A percentile compares a stretch with the other conserved stretches of the same genome.
These are phyloP conservation scores for Trichoderma simmonsii DNA, from an alignment of 2,329 filamentous ascomycete species.

Conservation along the genomic window DNA sequence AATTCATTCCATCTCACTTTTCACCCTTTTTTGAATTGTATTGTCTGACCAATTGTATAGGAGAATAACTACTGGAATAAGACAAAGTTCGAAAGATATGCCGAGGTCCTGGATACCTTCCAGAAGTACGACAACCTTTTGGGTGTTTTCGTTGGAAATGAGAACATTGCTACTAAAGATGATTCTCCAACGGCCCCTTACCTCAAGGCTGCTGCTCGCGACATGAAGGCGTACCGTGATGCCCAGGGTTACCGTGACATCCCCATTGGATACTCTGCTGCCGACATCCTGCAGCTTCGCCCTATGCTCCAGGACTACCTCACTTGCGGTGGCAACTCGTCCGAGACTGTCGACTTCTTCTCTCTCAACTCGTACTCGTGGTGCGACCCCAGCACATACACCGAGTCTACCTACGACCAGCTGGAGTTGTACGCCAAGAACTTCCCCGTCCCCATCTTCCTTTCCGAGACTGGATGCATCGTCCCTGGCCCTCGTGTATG, in stretches of 20 bases:
- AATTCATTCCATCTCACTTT: not conserved
- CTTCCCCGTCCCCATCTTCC: conserved; percentile 83
- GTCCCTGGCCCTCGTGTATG: conserved; percentile 59
- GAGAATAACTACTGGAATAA: conserved; percentile 66
- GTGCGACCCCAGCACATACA: conserved; percentile 61
- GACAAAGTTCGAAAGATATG: conserved; percentile 65
- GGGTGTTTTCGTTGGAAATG: conserved; percentile 85
- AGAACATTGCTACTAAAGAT: conserved; percentile 66
- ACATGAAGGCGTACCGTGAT: conserved; percentile 79
- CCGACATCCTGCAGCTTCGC: conserved; percentile 70
- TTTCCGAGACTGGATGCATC: conserved; percentile 87
- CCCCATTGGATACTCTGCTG: conserved; percentile 82
- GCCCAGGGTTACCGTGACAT: conserved; percentile 74
- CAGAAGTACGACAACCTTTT: conserved; percentile 74
- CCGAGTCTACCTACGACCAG: conserved; percentile 64
- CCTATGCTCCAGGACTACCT: conserved; percentile 68
- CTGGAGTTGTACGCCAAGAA: conserved; percentile 64
- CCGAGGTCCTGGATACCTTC: conserved; percentile 73
- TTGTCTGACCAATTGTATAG: conserved; percentile 34
- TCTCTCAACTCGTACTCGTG: conserved; percentile 82
- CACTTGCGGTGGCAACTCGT: conserved; percentile 68
- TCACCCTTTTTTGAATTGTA: not conserved
- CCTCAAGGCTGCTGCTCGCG: conserved; percentile 75
- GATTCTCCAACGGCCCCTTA: conserved; percentile 69
- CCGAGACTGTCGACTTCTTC: conserved; percentile 78